Conservation (phyloP, 371 early-diverging fungal genomes). For the Rhizomucor pusillus region DNA sequence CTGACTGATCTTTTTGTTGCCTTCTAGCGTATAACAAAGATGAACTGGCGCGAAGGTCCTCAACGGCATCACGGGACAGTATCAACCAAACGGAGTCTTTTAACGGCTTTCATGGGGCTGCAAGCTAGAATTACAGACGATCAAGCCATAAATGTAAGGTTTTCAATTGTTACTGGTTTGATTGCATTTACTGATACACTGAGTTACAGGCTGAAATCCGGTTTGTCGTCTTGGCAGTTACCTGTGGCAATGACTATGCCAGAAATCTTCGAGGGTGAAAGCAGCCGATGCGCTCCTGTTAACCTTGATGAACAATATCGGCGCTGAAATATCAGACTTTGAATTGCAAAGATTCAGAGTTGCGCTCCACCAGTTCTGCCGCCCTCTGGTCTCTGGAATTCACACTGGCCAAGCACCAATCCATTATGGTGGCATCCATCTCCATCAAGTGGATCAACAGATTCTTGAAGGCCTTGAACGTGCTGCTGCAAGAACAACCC, state of each 20-base stretch:
- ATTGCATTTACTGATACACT: too few relatives aligned
- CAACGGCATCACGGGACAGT: neutral
- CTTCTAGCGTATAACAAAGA: neutral
- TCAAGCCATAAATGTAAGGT: too few relatives aligned
- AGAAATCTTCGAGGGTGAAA: neutral
- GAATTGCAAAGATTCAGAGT: neutral
- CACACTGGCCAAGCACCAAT: neutral
- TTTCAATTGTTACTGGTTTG: too few relatives aligned
- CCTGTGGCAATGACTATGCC: slow-evolving; percentile 14
- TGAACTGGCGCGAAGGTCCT: neutral
- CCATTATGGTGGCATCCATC: neutral
- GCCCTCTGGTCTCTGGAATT: slow-evolving; percentile 7
- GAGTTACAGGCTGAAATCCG: slow-evolving; percentile 2
- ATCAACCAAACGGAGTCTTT: neutral
- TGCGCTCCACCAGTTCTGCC: slow-evolving; percentile 12
- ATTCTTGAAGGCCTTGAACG: too few relatives aligned
- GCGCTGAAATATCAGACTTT: neutral
- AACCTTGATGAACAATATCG: neutral
- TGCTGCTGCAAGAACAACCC: too few relatives aligned
- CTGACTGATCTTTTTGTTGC: too few relatives aligned
- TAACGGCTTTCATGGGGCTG: too few relatives aligned
- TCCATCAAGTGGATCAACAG: neutral
- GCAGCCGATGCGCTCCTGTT: slow-evolving; percentile 1
- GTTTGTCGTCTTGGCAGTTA: slow-evolving; percentile 7
- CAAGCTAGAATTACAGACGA: too few relatives aligned